Base-by-base conservation (phyloP, 2,329 filamentous ascomycete species). In the Colletotrichum destructivum region DNA sequence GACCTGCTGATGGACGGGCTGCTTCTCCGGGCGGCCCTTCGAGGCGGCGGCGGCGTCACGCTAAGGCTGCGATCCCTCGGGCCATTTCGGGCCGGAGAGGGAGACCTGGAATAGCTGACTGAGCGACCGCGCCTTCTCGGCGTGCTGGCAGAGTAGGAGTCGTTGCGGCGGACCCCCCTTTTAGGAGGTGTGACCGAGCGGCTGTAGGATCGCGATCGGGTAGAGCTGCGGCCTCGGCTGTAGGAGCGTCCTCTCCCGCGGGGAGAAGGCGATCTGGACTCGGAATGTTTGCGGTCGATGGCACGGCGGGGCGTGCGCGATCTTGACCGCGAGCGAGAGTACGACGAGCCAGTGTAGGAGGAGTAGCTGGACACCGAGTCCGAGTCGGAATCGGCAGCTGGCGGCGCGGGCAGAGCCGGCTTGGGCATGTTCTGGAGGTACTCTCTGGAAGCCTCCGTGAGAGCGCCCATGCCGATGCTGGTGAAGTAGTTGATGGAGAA, bases 401-500 rank as follows among this genome's bases (percentile, higher is more conserved):
- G 86, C 1, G 93, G 84, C 1, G 94, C 90, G 7, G 93, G 93
- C 31, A 93, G 84, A 1, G 93, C 88, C 3, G 95, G 95, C 79
- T 97, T 96, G 15, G 95, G 95, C 82, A 97, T 90, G 78, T 95
- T 98, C 80, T 95, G 93, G 68, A 99, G 88, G 79, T 92, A 91
- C 78, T 97, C 94, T 81, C 96, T 92, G 94, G 98, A 97, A 75
- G 95, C 93, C 80, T 99, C 96, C 2, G 96, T 99, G 73, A 99
- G 88, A 31, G 90, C 91, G 79, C 96, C 96, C 93, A 99, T 97
- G 70, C 95, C 95, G 77, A 99, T 97, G 78, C 95, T 96, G 12
- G 96, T 99, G 82, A 99, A 98, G 87, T 98, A 99, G 84, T 99
- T 99, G 91, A 99, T 98, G 62, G 95, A 94, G 86, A 99, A 99